Conservation (phyloP, 176 grass and related monocot species). For the Pontederia paniculata region DNA sequence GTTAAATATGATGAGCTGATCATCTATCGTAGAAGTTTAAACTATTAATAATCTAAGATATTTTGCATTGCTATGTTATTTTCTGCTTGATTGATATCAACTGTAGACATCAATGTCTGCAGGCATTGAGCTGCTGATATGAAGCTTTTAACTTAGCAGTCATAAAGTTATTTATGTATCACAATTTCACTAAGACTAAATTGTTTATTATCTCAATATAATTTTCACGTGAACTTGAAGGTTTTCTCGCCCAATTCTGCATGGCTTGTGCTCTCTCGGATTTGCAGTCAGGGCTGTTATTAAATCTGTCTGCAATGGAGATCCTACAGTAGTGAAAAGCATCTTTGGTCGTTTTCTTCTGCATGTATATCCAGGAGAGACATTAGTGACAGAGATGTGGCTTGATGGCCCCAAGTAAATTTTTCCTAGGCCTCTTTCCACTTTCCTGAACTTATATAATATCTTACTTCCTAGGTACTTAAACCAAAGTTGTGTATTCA, state of each 20-base stretch:
- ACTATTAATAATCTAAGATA: no score
- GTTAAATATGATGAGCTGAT: no score
- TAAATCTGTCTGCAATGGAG: constrained; percentile 60
- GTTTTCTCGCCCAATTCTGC: constrained; percentile 73
- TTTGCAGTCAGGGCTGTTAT: constrained; percentile 57
- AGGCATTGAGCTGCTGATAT: no score
- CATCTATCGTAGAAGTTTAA: no score
- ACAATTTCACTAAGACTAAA: no score
- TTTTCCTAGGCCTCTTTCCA: background rate
- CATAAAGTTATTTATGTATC: no score
- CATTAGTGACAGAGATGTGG: constrained; percentile 82
- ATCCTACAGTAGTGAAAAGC: constrained; percentile 41
- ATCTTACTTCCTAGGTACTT: background rate
- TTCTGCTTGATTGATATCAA: no score
- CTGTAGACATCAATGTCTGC: no score
- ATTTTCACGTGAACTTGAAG: constrained; percentile 11
- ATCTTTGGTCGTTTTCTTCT: constrained; percentile 75
- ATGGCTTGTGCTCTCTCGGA: constrained; percentile 79
- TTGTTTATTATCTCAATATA: background rate
- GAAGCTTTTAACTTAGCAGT: no score
- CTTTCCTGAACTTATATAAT: background rate
- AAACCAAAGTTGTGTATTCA: constrained; percentile 27
- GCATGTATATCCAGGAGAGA: constrained; percentile 72
- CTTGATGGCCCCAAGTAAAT: constrained; percentile 56
- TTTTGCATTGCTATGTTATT: no score